These are phyloP conservation scores for Globisporangium paddicum DNA, from an alignment of 352 stramenopile genomes.

Conservation along the genomic window DNA sequence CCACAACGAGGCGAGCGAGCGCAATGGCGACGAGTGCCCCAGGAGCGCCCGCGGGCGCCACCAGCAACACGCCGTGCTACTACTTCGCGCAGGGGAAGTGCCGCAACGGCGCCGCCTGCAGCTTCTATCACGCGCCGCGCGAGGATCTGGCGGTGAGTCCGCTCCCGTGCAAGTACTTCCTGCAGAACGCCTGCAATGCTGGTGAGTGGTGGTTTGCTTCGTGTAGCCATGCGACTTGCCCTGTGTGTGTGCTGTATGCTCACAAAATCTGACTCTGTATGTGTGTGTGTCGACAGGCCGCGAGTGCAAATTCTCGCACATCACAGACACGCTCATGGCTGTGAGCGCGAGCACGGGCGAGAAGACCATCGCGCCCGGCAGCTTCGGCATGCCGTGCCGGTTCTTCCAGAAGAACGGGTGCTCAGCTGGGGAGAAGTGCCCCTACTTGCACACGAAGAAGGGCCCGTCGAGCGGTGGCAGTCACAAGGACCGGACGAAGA, in stretches of 20 bases:
- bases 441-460: constrained; percentile 60
- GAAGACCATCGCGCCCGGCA: constrained; percentile 31
- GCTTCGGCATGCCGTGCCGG: constrained; percentile 54
- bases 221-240: not conserved
- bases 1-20: too few species aligned
- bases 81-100: constrained; percentile 74
- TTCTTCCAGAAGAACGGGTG: constrained; percentile 72
- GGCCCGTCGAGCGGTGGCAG: constrained; percentile 6
- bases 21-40: not conserved
- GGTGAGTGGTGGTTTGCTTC: constrained; percentile 12
- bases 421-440: constrained; percentile 52
- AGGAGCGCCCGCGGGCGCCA: constrained; percentile 5
- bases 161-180: constrained; percentile 67
- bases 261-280: not conserved
- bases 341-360: constrained; percentile 44
- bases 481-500: constrained; percentile 12
- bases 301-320: constrained; percentile 65
- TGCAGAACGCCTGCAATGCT: constrained; percentile 56
- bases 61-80: constrained; percentile 34
- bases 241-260: not conserved
- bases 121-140: constrained; percentile 51
- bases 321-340: constrained; percentile 16
- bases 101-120: constrained; percentile 56
- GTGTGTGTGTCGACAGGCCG: constrained; percentile 19
- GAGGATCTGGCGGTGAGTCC: constrained; percentile 34